Percentiles rank a stretch among this genome's conserved stretches.
These are phyloP conservation scores for Aspergillus phoenicis DNA, from an alignment of 2,329 filamentous ascomycete genomes.

Conservation along the genomic window DNA sequence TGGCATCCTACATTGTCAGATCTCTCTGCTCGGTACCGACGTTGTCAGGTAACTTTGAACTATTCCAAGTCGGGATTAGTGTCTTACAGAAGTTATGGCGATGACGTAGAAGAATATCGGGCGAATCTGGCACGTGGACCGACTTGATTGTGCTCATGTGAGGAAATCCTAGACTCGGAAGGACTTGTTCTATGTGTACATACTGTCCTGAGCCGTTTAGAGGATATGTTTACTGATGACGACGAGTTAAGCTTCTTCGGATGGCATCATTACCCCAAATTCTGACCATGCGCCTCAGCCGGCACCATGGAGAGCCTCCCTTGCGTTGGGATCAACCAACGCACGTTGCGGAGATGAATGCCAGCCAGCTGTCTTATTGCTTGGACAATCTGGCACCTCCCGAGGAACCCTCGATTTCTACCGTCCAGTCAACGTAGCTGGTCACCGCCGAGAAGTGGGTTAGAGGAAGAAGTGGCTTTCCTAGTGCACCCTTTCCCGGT, in stretches of 20 bases:
- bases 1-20: no score
- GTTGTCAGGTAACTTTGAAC: neutral
- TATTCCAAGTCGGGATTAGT: neutral
- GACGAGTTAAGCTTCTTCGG: neutral
- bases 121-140: neutral
- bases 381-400: neutral
- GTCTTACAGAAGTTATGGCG: neutral
- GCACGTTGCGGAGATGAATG: neutral
- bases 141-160: neutral
- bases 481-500: neutral
- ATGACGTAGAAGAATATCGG: neutral
- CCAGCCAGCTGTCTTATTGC: neutral
- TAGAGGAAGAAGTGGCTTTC: neutral
- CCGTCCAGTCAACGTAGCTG: neutral
- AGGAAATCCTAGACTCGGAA: neutral
- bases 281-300: neutral
- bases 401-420: neutral
- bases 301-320: neutral
- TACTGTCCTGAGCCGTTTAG: neutral
- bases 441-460: neutral
- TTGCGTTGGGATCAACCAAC: neutral
- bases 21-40: neutral
- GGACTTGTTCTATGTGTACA: no score
- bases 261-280: constrained; percentile 1
- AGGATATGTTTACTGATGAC: neutral